Percentiles rank a stretch among this genome's conserved stretches.
Evolutionary conservation across 2,329 filamentous ascomycete genomes (phyloP).

Genomic region (Talaromyces sp.): DNA sequence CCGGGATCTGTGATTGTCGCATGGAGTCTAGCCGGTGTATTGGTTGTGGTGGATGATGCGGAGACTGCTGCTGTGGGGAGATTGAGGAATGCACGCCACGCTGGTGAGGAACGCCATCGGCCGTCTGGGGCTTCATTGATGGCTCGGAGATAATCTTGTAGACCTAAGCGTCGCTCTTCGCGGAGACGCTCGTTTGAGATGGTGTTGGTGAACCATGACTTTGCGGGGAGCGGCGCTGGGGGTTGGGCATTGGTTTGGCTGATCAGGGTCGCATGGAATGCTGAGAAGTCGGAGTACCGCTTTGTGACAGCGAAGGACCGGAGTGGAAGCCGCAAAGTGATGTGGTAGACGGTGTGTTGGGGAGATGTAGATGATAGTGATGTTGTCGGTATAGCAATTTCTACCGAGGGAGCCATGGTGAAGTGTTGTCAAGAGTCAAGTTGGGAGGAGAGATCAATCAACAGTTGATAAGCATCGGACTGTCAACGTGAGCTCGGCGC

Average conservation of each 20-base stretch:
- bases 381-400: conserved; percentile 55
- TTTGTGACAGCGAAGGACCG: conserved; percentile 62
- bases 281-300: conserved; percentile 66
- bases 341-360: conserved; percentile 63
- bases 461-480: not conserved
- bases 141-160: conserved; percentile 61
- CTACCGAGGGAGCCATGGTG: conserved; percentile 46
- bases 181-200: conserved; percentile 58
- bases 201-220: conserved; percentile 64
- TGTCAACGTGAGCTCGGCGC: conserved; percentile 9
- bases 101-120: conserved; percentile 60
- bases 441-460: not conserved
- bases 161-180: conserved; percentile 58
- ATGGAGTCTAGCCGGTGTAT: conserved; percentile 44
- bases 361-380: conserved; percentile 52
- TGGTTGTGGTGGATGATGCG: conserved; percentile 27
- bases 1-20: conserved; percentile 47
- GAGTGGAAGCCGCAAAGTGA: conserved; percentile 63
- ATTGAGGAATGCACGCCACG: conserved; percentile 62
- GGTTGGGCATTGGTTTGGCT: conserved; percentile 55
- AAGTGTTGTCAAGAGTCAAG: not conserved
- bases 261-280: conserved; percentile 56
- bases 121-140: conserved; percentile 60
- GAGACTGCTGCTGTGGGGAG: conserved; percentile 50
- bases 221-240: conserved; percentile 58